Evolutionary conservation across 2,329 filamentous ascomycete species (phyloP).

Genomic region (Colletotrichum acutatum): DNA sequence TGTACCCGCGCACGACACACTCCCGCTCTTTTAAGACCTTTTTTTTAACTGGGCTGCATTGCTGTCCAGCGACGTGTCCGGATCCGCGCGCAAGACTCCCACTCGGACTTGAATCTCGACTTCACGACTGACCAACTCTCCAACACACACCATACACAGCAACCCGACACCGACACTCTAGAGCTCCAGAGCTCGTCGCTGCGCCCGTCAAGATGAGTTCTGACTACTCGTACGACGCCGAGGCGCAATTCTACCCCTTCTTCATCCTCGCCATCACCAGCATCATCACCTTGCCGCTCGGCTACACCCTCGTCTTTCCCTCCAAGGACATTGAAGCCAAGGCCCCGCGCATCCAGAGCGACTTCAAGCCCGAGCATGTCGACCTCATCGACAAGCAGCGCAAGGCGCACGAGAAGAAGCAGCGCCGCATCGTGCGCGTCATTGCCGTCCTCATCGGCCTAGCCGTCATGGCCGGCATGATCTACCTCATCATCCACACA

Average conservation of each 20-base stretch:
- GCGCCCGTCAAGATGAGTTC: constrained; percentile 76
- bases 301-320: constrained; percentile 86
- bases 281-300: constrained; percentile 89
- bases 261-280: constrained; percentile 93
- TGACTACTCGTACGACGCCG: constrained; percentile 98
- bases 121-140: constrained; percentile 10
- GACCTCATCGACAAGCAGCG: constrained; percentile 86
- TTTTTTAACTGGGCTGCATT: background rate
- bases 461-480: constrained; percentile 87
- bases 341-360: constrained; percentile 83
- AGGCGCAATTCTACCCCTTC: constrained; percentile 99
- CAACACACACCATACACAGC: constrained; percentile 6
- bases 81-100: background rate
- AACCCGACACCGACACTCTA: constrained; percentile 23
- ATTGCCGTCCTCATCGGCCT: constrained; percentile 82
- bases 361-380: constrained; percentile 84
- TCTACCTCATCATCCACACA: constrained; percentile 88
- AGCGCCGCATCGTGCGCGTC: constrained; percentile 87
- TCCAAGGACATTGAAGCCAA: constrained; percentile 81
- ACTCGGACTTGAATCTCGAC: constrained; percentile 1
- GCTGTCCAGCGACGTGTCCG: constrained; percentile 15
- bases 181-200: constrained; percentile 44
- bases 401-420: constrained; percentile 87
- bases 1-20: background rate
- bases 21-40: background rate